phyloP scores from a whole-genome alignment of 257 asterid genomes.

The Coffea eugenioides region DNA sequence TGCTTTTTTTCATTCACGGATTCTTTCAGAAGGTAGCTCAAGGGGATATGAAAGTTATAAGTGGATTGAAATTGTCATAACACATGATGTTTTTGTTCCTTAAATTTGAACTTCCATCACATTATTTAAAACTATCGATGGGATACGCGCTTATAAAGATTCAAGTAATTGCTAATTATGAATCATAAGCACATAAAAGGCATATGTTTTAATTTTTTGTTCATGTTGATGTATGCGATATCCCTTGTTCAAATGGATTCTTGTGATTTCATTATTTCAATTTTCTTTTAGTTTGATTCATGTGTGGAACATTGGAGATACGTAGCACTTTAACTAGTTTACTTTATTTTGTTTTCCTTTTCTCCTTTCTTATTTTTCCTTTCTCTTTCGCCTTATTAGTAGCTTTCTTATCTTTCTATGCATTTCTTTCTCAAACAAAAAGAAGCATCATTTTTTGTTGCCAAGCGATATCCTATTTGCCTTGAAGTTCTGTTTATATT shows the following conservation, averaged over 20 bases:
- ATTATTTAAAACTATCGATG: background rate
- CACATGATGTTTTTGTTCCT: background rate
- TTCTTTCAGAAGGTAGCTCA: too few species aligned
- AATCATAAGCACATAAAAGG: background rate
- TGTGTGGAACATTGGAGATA: background rate
- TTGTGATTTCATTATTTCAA: background rate
- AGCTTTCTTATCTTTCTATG: too few species aligned
- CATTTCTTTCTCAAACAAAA: too few species aligned
- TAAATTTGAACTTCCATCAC: background rate
- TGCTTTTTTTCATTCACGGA: too few species aligned
- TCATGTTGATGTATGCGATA: too few species aligned
- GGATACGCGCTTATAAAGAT: background rate
- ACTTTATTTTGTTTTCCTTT: background rate
- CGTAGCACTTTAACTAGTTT: background rate
- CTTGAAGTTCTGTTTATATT: too few species aligned
- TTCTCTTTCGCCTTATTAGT: too few species aligned
- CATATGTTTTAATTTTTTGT: too few species aligned
- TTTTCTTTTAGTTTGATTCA: background rate
- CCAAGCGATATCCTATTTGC: too few species aligned
- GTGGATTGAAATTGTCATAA: background rate
- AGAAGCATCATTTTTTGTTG: too few species aligned
- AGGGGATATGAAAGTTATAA: background rate
- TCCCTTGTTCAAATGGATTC: too few species aligned
- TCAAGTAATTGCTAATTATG: background rate
- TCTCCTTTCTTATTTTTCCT: too few species aligned